Evolutionary conservation across 2,329 filamentous ascomycete species (phyloP).

Genomic region (Aspergillus quadricinctus): DNA sequence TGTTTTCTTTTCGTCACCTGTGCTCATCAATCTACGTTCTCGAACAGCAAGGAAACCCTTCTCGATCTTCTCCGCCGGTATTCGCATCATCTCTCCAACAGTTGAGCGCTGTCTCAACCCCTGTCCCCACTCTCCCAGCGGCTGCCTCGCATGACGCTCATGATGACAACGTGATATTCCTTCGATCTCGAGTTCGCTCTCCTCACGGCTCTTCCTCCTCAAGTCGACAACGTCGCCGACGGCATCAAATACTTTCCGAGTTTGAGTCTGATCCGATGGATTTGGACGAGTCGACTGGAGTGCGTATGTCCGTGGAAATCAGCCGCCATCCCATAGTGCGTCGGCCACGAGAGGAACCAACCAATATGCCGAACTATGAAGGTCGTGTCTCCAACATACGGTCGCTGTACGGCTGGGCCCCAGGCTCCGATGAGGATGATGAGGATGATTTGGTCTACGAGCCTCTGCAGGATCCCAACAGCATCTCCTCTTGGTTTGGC

Average conservation of each 20-base stretch:
- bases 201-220: constrained; percentile 24
- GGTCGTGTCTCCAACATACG: constrained; percentile 51
- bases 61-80: constrained; percentile 19
- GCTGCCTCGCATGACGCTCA: constrained; percentile 42
- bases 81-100: constrained; percentile 44
- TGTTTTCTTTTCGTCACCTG: constrained; percentile 1
- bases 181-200: constrained; percentile 38
- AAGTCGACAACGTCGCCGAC: constrained; percentile 31
- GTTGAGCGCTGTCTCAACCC: constrained; percentile 44
- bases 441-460: constrained; percentile 27
- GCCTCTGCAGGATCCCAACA: constrained; percentile 24
- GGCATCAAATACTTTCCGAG: constrained; percentile 21
- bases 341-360: constrained; percentile 38
- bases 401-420: constrained; percentile 59
- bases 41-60: constrained; percentile 22
- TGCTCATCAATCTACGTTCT: constrained; percentile 13
- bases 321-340: constrained; percentile 40
- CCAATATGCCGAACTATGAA: constrained; percentile 50
- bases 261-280: constrained; percentile 35
- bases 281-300: constrained; percentile 26
- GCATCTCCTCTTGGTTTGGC: constrained; percentile 25
- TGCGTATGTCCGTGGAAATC: constrained; percentile 33
- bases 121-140: constrained; percentile 48
- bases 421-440: constrained; percentile 38
- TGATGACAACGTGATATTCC: constrained; percentile 49